A percentile compares a stretch with the other conserved stretches of the same genome.
phyloP scores from a whole-genome alignment of 1,139 yeast species.

The Protomyces inouyei region DNA sequence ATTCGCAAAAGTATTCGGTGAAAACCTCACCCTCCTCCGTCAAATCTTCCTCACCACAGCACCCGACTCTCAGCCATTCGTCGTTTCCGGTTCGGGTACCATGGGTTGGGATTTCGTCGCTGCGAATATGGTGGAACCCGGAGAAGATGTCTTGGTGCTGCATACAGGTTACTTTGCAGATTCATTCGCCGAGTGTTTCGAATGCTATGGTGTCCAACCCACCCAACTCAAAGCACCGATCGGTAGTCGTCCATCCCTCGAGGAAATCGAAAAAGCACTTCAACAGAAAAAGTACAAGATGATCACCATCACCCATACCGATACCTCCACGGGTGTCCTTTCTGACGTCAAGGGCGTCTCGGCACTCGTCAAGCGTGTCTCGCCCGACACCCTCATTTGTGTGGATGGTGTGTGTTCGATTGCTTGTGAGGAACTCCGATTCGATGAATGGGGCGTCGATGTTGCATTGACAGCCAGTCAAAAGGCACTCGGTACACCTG shows the following conservation, averaged over 20 bases:
- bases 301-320: constrained; percentile 88
- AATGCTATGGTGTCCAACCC: constrained; percentile 69
- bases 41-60: constrained; percentile 67
- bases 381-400: constrained; percentile 75
- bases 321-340: constrained; percentile 90
- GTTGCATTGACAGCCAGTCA: constrained; percentile 87
- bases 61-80: constrained; percentile 65
- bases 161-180: constrained; percentile 89
- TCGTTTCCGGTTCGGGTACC: constrained; percentile 87
- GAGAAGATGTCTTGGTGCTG: constrained; percentile 67
- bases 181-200: constrained; percentile 71
- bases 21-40: constrained; percentile 63
- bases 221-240: constrained; percentile 56
- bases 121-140: constrained; percentile 59
- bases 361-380: constrained; percentile 52
- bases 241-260: constrained; percentile 66
- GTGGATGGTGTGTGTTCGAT: constrained; percentile 96
- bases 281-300: constrained; percentile 55
- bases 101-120: constrained; percentile 92
- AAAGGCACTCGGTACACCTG: constrained; percentile 91
- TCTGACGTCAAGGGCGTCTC: constrained; percentile 65
- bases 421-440: constrained; percentile 79
- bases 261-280: constrained; percentile 51
- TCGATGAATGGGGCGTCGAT: constrained; percentile 88
- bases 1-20: constrained; percentile 68